Base-by-base conservation (phyloP, 768 basidiomycete species). In the Gymnopilus junonius region DNA sequence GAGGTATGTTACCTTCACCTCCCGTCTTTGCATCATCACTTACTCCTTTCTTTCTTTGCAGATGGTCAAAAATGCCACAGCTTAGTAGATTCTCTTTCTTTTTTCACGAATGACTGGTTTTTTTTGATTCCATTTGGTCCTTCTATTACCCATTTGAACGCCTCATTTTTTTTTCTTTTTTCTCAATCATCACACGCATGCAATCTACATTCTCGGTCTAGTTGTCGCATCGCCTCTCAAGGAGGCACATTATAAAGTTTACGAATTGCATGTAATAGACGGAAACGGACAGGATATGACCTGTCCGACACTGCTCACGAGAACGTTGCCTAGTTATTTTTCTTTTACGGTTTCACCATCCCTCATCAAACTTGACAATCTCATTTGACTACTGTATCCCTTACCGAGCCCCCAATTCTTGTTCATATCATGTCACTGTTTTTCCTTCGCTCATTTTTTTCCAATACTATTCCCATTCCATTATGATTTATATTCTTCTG, bases 31-130 rank as follows among this genome's bases (percentile, higher is more conserved):
- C 46, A 54, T 51, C 15, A 31, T 43, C 21, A 29, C 34, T 61
- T 15, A 42, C 69, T 45, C 54, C 51, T 29, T 56, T 25, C 34
- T 29, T 53, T 34, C 31, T 54, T 56, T 50, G 4, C 56, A 94
- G 92, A 89, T 90, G 88, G 85, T 93, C 69, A 94, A 91, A 78
- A 81, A 81, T 25, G 92, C 92, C 42, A 93, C n/a, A n/a, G n/a
- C 92, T 35, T 85, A 86, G 81, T 92, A 88, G 79, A 85, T 69
- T 55, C 54, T 56, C 63, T 51, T 51, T 45, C 61, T 62, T 61
- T 65, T 55, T 62, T 48, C 64, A 71, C 68, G 65, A 62, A 65
- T 62, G 63, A 62, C 62, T 64, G 63, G 59, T 63, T 54, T 64
- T 66, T 65, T 72, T 69, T 68, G 59, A 62, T 65, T 68, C 65